Conservation (phyloP, 495 filamentous ascomycete genomes). For the Podospora tetraspora region DNA sequence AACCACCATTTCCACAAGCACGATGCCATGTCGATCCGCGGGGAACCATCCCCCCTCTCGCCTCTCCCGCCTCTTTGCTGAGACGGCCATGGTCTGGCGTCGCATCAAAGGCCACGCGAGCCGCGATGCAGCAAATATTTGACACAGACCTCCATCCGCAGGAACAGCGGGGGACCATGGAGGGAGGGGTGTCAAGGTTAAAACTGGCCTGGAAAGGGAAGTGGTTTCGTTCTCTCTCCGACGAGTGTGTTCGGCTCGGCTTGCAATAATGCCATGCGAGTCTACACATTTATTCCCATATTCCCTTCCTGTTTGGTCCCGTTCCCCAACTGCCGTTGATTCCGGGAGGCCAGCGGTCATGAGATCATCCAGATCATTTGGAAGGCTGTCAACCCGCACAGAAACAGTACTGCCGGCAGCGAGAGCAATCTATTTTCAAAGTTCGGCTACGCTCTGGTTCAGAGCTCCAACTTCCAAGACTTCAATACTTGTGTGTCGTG, state of each 20-base stretch:
- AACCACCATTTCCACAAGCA: not conserved
- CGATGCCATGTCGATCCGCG: not conserved
- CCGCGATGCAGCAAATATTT: not conserved
- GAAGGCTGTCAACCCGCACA: not conserved
- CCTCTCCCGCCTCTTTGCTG: not conserved
- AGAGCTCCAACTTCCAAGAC: not conserved
- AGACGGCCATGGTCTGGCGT: not conserved
- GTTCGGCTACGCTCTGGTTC: not conserved
- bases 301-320: not conserved
- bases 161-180: not conserved
- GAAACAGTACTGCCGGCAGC: not conserved
- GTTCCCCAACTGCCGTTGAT: not conserved
- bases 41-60: not conserved
- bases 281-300: not conserved
- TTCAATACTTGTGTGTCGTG: not conserved
- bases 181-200: not conserved
- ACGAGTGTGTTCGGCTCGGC: not conserved
- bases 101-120: not conserved
- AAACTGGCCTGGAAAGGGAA: not conserved
- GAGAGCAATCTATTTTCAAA: not conserved
- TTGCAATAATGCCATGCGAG: not conserved
- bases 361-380: not conserved
- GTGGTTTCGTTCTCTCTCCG: not conserved
- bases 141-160: not conserved
- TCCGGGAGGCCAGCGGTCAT: not conserved